A percentile compares a stretch with the other conserved stretches of the same genome.
phyloP scores from a whole-genome alignment of 768 basidiomycete genomes.

The Cantharellus anzutake region DNA sequence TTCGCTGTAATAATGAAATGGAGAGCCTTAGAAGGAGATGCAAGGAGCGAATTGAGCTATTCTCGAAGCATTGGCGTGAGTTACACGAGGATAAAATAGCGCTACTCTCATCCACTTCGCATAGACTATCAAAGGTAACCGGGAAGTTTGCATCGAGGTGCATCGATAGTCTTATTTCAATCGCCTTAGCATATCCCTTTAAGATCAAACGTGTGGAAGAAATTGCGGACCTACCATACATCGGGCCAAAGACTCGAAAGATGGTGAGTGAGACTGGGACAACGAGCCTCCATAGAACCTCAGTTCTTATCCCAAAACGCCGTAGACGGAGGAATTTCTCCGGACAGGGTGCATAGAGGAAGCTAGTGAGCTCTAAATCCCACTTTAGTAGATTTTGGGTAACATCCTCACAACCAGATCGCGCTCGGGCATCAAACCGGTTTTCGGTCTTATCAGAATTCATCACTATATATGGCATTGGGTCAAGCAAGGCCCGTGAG shows the following conservation, averaged over 20 bases:
- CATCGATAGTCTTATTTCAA: neutral
- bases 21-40: slow-evolving; percentile 47
- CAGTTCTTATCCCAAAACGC: neutral
- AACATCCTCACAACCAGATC: neutral
- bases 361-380: slow-evolving; percentile 24
- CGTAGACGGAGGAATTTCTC: slow-evolving; percentile 45
- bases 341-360: slow-evolving; percentile 36
- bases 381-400: neutral
- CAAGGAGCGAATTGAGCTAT: slow-evolving; percentile 51
- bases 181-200: slow-evolving; percentile 11
- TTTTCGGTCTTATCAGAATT: slow-evolving; percentile 20
- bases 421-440: neutral
- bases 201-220: slow-evolving; percentile 9
- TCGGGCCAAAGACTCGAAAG: slow-evolving; percentile 21
- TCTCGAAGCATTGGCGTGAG: slow-evolving; percentile 51
- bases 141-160: neutral
- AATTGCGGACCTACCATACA: slow-evolving; percentile 16
- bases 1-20: slow-evolving; percentile 37
- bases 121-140: slow-evolving; percentile 25
- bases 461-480: slow-evolving; percentile 51
- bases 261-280: slow-evolving; percentile 14
- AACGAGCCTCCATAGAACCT: neutral
- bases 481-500: slow-evolving; percentile 43
- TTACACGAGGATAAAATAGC: neutral
- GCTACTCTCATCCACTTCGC: no score